These are phyloP conservation scores for Trichothecium roseum DNA, from an alignment of 2,329 filamentous ascomycete species.

Conservation along the genomic window DNA sequence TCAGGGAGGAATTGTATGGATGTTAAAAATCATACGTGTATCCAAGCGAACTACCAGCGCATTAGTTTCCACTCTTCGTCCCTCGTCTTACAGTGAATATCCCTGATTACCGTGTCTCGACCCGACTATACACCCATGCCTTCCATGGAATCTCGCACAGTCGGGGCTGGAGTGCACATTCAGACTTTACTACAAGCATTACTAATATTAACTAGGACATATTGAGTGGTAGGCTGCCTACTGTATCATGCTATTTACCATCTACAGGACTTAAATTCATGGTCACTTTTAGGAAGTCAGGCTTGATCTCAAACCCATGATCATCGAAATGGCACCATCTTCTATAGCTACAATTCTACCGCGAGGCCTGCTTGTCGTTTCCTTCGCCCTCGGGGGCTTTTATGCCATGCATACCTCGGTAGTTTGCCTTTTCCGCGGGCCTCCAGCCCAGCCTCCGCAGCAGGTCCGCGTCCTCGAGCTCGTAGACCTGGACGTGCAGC, in stretches of 20 bases:
- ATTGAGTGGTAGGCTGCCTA: no score
- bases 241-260: no score
- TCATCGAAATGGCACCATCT: no score
- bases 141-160: background rate
- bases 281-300: no score
- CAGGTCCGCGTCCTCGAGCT: slow-evolving; percentile 41
- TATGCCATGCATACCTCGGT: slow-evolving; percentile 60
- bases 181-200: background rate
- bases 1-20: slow-evolving; percentile 17
- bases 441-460: slow-evolving; percentile 50
- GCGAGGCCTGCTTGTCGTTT: background rate
- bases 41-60: slow-evolving; percentile 7
- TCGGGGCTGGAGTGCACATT: background rate
- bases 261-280: no score
- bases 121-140: no score
- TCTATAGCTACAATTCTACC: background rate
- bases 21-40: slow-evolving; percentile 22
- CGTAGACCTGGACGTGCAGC: slow-evolving; percentile 64
- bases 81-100: no score
- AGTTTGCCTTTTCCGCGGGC: slow-evolving; percentile 46
- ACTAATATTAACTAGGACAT: background rate
- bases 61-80: no score
- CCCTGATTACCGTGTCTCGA: no score
- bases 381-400: slow-evolving; percentile 13
- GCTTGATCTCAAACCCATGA: no score